Evolutionary conservation across 208 protist genomes (phyloP).

Genomic region (Trypanosoma congolense): DNA sequence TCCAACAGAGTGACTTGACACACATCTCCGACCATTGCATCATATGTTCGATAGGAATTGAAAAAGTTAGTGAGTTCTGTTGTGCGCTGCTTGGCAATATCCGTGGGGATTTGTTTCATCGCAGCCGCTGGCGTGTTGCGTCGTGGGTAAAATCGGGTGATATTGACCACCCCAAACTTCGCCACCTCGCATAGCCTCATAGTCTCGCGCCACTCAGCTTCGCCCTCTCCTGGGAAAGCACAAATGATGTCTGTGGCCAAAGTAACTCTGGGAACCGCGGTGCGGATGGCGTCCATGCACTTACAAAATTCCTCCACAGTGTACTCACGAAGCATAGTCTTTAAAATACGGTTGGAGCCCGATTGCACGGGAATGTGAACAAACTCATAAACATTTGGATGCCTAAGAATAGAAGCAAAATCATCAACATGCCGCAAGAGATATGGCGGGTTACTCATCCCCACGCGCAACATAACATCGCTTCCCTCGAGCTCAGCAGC

Average conservation of each 20-base stretch:
- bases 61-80: slow-evolving; percentile 39
- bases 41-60: slow-evolving; percentile 37
- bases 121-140: slow-evolving; percentile 74
- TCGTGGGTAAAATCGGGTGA: slow-evolving; percentile 86
- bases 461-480: slow-evolving; percentile 71
- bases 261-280: slow-evolving; percentile 34
- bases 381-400: slow-evolving; percentile 74
- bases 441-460: slow-evolving; percentile 87
- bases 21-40: slow-evolving; percentile 29
- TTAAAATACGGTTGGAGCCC: slow-evolving; percentile 53
- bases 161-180: slow-evolving; percentile 69
- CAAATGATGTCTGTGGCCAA: slow-evolving; percentile 85
- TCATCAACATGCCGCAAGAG: slow-evolving; percentile 61
- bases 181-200: slow-evolving; percentile 31
- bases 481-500: slow-evolving; percentile 30
- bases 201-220: slow-evolving; percentile 66
- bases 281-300: slow-evolving; percentile 34
- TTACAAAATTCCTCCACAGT: slow-evolving; percentile 53
- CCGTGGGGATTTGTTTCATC: slow-evolving; percentile 49
- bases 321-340: slow-evolving; percentile 80
- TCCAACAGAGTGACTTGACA: slow-evolving; percentile 45
- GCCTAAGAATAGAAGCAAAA: slow-evolving; percentile 42
- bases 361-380: slow-evolving; percentile 87
- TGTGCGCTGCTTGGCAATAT: slow-evolving; percentile 33
- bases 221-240: slow-evolving; percentile 72